Conservation (phyloP, 225 moss, liverwort and hornwort genomes). For the Bryum argenteum region DNA sequence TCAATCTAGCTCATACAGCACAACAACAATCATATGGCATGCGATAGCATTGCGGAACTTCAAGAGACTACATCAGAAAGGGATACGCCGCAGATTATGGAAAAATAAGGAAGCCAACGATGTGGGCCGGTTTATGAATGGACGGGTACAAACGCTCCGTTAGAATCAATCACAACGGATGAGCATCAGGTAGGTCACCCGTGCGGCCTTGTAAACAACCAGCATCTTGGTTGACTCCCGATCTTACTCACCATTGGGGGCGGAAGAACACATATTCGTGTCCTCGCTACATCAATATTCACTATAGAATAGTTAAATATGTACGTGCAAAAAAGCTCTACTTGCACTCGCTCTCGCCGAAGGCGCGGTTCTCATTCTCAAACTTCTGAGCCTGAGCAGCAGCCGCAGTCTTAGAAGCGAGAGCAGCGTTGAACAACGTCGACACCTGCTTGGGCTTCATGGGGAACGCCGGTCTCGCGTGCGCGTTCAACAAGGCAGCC, state of each 20-base stretch:
- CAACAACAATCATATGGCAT: too few relatives aligned
- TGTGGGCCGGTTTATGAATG: slow-evolving; percentile 8
- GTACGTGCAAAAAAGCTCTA: neutral
- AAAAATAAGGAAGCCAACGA: neutral
- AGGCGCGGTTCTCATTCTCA: slow-evolving; percentile 40
- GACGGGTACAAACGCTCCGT: slow-evolving; percentile 1
- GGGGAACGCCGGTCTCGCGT: neutral
- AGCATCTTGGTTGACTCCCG: slow-evolving; percentile 39
- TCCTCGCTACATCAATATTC: neutral
- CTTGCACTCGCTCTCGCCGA: slow-evolving; percentile 34
- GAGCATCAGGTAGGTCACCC: slow-evolving; percentile 31
- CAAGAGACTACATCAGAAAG: too few relatives aligned
- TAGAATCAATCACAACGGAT: slow-evolving; percentile 17
- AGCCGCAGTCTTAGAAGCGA: slow-evolving; percentile 35
- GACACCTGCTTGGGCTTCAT: slow-evolving; percentile 24
- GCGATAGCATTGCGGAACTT: too few relatives aligned
- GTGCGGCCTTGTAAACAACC: slow-evolving; percentile 41
- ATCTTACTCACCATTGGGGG: slow-evolving; percentile 23
- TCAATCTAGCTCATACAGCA: too few relatives aligned
- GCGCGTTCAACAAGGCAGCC: slow-evolving; percentile 41
- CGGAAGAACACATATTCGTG: neutral
- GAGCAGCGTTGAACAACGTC: slow-evolving; percentile 30
- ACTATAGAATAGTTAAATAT: neutral
- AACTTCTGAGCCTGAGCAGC: slow-evolving; percentile 46
- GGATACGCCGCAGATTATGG: neutral